Base-by-base conservation (phyloP, 2,329 filamentous ascomycete genomes). In the Triangularia setosa region DNA sequence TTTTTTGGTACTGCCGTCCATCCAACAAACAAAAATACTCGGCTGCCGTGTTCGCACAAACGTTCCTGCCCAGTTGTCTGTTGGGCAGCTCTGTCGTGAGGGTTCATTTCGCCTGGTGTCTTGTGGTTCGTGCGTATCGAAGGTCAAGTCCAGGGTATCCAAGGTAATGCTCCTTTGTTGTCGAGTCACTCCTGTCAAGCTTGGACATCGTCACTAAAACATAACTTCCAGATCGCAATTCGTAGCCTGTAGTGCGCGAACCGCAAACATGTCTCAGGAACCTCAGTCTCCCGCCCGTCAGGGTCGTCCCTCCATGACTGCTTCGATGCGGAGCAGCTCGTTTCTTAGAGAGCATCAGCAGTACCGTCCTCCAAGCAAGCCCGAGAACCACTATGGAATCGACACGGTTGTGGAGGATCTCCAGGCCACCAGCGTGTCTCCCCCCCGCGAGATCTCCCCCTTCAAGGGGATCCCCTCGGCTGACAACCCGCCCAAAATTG, bases 301-400 rank as follows among this genome's bases (percentile, higher is more conserved):
- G 44, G 57, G 30, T 6, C 68, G 70, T 58, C 71, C 71, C 12
- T 70, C 69, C 2, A 65, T 72, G 67, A 67, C 63, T 52, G 56
- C 70, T 18, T 52, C 64, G 1, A 70, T 70, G 82, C 82, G 86
- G 72, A 87, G 83, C 77, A 84, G 82, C 74, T 88, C 85, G 14
- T 88, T 85, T 72, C 78, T 88, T 63, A 81, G 81, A 73, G 86
- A 88, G 69, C 84, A 88, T 71, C 85, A 88, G 74, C 84, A 88
- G 72, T 87, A 86, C 69, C 84, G 86, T 58, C 83, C 84, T 28
- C 84, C 84, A 11, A 76, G 78, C 65, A 79, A 80, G 66, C 79
- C 82, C 56, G 85, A 87, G 27, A 79, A 78, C 64, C 81, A 84
- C 73, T 85, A 86, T 67, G 86, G 85, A 67, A 89, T 89, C 70